Conservation (phyloP, 179 eudicot genomes). For the Sideroxylon spinosum region DNA sequence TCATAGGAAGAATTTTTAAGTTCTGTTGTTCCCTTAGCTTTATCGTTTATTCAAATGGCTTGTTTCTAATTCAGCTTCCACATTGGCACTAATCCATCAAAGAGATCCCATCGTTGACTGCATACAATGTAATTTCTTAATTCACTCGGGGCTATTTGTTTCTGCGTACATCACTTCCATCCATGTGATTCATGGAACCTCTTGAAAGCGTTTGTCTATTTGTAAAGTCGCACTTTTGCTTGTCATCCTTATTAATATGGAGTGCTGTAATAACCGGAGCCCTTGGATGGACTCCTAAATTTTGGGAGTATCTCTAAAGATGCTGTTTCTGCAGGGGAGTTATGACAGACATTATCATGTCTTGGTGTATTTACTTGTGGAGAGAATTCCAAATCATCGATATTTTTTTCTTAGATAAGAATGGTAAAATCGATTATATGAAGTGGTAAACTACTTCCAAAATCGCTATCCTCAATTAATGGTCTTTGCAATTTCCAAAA, state of each 20-base stretch:
- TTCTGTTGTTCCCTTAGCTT: not conserved
- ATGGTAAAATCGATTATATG: no score
- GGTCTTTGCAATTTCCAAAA: no score
- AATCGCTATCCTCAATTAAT: no score
- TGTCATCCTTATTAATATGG: no score
- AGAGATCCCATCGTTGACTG: not conserved
- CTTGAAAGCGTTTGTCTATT: not conserved
- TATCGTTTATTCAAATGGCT: not conserved
- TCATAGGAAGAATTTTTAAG: not conserved
- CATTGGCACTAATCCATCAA: not conserved
- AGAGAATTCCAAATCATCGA: no score
- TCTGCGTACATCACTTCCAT: not conserved
- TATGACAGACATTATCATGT: not conserved
- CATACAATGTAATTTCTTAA: not conserved
- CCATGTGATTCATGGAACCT: not conserved
- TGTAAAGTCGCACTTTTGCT: not conserved
- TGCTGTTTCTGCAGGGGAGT: not conserved
- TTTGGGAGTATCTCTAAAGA: not conserved
- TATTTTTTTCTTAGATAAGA: no score
- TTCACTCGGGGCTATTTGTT: not conserved
- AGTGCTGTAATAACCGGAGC: not conserved
- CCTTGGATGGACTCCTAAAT: slow-evolving; percentile 13
- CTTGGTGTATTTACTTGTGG: no score
- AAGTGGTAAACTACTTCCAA: no score
- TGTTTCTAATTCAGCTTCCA: not conserved